Percentiles rank a stretch among this genome's conserved stretches.
phyloP scores from a whole-genome alignment of 2,329 filamentous ascomycete genomes.

The Aspergillus uvarum region DNA sequence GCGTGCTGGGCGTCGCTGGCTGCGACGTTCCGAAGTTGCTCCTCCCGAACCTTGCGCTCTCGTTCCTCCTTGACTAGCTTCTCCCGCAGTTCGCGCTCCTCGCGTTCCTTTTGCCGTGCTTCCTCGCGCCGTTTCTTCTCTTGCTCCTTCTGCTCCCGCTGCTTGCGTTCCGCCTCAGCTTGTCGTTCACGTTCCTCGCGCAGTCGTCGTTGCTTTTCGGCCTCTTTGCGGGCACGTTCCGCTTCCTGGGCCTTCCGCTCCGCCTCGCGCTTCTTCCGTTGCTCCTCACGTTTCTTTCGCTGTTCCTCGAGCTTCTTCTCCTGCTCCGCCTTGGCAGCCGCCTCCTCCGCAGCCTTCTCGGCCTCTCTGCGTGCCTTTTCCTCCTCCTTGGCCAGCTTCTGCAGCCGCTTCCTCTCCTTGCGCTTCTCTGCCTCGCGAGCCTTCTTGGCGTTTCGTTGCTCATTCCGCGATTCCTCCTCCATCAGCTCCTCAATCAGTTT shows the following conservation, averaged over 20 bases:
- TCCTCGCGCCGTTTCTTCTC: constrained; percentile 76
- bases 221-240: constrained; percentile 78
- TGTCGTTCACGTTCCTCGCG: constrained; percentile 85
- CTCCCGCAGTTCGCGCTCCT: constrained; percentile 61
- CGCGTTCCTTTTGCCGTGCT: constrained; percentile 73
- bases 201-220: constrained; percentile 73
- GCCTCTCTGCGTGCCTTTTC: constrained; percentile 85
- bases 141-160: constrained; percentile 72
- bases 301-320: constrained; percentile 78
- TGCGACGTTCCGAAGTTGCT: constrained; percentile 49
- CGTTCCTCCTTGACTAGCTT: constrained; percentile 63
- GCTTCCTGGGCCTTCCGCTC: constrained; percentile 90
- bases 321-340: constrained; percentile 71
- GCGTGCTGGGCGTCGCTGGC: constrained; percentile 41
- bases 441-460: constrained; percentile 85
- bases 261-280: constrained; percentile 84
- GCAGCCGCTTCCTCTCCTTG: constrained; percentile 87
- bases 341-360: constrained; percentile 85
- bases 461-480: constrained; percentile 74
- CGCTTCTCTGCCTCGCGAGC: constrained; percentile 91
- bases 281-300: constrained; percentile 80
- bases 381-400: constrained; percentile 86
- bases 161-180: constrained; percentile 80
- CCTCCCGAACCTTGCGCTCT: constrained; percentile 54
- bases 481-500: constrained; percentile 88